A percentile compares a stretch with the other conserved stretches of the same genome.
phyloP scores from a whole-genome alignment of 2,329 filamentous ascomycete species.

The Penicillium sp. region DNA sequence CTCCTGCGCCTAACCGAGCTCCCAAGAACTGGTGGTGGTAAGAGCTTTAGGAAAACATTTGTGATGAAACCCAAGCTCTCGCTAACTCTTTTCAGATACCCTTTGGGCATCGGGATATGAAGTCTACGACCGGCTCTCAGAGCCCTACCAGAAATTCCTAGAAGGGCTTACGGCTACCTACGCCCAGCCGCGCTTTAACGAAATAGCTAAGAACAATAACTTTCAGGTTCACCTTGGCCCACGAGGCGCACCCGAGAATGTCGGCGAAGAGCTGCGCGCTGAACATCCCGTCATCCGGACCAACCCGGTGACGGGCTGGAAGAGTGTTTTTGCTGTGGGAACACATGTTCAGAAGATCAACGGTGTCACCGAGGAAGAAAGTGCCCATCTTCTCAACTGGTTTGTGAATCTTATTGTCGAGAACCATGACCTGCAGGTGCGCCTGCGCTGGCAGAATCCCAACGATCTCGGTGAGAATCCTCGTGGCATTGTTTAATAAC shows the following conservation, averaged over 20 bases:
- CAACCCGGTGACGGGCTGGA: slow-evolving; percentile 54
- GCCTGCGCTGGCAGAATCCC: slow-evolving; percentile 41
- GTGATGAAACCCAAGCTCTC: not conserved
- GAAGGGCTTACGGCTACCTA: slow-evolving; percentile 46
- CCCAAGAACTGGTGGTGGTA: slow-evolving; percentile 48
- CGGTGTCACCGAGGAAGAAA: slow-evolving; percentile 38
- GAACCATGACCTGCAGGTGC: slow-evolving; percentile 49
- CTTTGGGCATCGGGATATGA: slow-evolving; percentile 51
- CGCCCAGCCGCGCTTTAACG: slow-evolving; percentile 35
- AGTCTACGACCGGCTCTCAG: slow-evolving; percentile 47
- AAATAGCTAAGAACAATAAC: slow-evolving; percentile 35
- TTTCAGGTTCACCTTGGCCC: slow-evolving; percentile 35
- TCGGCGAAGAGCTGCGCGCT: slow-evolving; percentile 56
- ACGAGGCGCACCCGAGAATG: slow-evolving; percentile 61
- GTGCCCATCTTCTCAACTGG: slow-evolving; percentile 36
- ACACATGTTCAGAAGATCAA: slow-evolving; percentile 38
- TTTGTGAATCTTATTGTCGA: slow-evolving; percentile 44
- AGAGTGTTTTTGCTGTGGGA: slow-evolving; percentile 42
- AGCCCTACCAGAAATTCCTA: slow-evolving; percentile 44
- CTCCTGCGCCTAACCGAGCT: slow-evolving; percentile 50
- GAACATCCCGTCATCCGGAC: slow-evolving; percentile 54
- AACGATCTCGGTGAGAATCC: slow-evolving; percentile 47
- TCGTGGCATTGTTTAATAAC: not conserved
- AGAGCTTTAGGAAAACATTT: not conserved
- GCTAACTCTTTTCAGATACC: slow-evolving; percentile 38